Evolutionary conservation across 225 moss, liverwort and hornwort species (phyloP).

Genomic region (Pseudoscleropodium purum): DNA sequence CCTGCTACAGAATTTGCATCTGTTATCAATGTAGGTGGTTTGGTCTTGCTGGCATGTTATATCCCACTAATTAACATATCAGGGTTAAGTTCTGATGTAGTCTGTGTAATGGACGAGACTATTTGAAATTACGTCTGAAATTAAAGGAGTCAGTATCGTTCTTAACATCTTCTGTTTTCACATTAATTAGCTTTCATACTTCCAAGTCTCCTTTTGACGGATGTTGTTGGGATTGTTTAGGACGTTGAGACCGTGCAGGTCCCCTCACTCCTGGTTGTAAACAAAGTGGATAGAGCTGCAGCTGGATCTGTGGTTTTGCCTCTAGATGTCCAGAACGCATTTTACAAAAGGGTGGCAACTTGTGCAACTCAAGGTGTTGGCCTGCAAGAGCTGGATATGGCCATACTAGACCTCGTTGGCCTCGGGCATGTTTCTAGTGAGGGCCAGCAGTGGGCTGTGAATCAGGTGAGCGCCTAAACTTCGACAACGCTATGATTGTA

Average conservation of each 20-base stretch:
- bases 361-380: slow-evolving; percentile 45
- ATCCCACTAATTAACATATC: neutral
- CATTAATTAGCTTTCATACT: neutral
- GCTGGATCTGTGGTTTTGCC: slow-evolving; percentile 56
- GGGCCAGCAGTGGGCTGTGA: slow-evolving; percentile 90
- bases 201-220: neutral
- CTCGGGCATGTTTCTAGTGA: slow-evolving; percentile 59
- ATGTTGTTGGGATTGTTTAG: slow-evolving; percentile 5
- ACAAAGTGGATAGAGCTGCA: slow-evolving; percentile 84
- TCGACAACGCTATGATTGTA: neutral
- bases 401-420: slow-evolving; percentile 70
- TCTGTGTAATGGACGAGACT: neutral
- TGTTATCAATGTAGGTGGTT: neutral
- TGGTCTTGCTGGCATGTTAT: neutral
- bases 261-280: slow-evolving; percentile 68
- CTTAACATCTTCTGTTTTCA: neutral
- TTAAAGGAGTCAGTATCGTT: neutral
- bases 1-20: slow-evolving; percentile 6
- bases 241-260: slow-evolving; percentile 9
- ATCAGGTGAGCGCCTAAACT: slow-evolving; percentile 46
- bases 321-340: slow-evolving; percentile 28
- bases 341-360: slow-evolving; percentile 55
- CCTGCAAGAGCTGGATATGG: slow-evolving; percentile 57
- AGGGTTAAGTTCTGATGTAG: neutral
- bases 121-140: neutral